These are phyloP conservation scores for Amoebophrya sp. DNA, from an alignment of 169 alveolate genomes.

Conservation along the genomic window DNA sequence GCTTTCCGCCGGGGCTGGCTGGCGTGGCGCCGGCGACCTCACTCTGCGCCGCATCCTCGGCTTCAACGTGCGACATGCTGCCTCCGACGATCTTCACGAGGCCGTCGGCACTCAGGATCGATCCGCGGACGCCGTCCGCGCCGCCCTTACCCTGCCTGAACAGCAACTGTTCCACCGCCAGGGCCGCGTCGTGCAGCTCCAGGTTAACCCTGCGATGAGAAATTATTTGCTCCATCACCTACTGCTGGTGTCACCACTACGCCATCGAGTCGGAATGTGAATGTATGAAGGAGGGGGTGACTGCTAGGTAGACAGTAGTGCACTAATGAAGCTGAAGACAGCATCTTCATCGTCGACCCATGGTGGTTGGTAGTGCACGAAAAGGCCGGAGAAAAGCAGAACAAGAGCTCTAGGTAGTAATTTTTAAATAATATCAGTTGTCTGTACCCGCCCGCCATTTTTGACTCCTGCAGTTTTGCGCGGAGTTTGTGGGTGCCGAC, in stretches of 20 bases:
- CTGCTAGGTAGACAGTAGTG: no score
- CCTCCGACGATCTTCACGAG: not conserved
- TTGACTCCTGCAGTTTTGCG: not conserved
- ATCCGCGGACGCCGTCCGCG: not conserved
- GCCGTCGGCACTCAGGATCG: not conserved
- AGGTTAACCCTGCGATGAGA: not conserved
- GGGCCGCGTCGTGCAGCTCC: not conserved
- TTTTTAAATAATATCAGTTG: no score
- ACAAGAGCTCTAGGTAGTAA: no score
- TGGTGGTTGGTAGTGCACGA: no score
- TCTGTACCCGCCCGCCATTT: not conserved
- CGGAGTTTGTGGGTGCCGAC: not conserved
- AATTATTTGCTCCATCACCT: no score
- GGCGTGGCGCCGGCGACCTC: not conserved
- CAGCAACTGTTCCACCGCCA: not conserved
- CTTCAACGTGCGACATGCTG: not conserved
- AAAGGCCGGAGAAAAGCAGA: no score
- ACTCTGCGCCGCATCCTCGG: not conserved
- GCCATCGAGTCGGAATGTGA: no score
- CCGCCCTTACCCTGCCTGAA: not conserved
- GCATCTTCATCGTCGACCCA: no score
- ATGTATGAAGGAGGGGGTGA: no score
- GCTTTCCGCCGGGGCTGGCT: not conserved
- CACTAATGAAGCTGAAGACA: no score
- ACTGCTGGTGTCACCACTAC: no score